Evolutionary conservation across 441 rosid genomes (phyloP).

Genomic region (Croton setiger): DNA sequence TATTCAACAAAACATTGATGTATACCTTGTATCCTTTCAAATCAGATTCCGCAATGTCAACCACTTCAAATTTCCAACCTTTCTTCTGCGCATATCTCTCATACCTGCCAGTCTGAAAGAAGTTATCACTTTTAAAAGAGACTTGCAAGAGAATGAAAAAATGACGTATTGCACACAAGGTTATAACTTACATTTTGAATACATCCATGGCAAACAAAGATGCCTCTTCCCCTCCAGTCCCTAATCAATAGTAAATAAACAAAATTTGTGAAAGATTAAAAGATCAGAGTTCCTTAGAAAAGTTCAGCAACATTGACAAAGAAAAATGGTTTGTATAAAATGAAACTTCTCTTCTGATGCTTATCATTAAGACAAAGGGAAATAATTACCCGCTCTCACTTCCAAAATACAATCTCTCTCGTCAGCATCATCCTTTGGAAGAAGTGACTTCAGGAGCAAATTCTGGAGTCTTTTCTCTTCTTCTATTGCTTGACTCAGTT

Average conservation of each 20-base stretch:
- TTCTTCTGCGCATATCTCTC: conserved; percentile 89
- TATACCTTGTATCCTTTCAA: conserved; percentile 84
- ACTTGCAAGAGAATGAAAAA: conserved; percentile 11
- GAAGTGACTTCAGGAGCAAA: conserved; percentile 68
- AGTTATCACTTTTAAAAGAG: conserved; percentile 5
- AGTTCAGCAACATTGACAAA: background rate
- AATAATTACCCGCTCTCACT: conserved; percentile 88
- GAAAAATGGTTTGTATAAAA: background rate
- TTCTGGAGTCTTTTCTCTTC: conserved; percentile 73
- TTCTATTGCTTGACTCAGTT: conserved; percentile 49
- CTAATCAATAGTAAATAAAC: conserved; percentile 36
- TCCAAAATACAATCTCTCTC: conserved; percentile 93
- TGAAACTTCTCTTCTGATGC: conserved; percentile 8
- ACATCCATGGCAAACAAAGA: conserved; percentile 94
- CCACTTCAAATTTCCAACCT: conserved; percentile 86
- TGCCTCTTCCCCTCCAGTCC: conserved; percentile 97
- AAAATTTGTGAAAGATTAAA: conserved; percentile 9
- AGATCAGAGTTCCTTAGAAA: conserved; percentile 1
- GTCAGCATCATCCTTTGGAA: conserved; percentile 95
- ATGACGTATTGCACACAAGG: background rate
- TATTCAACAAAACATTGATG: conserved; percentile 9
- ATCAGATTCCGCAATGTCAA: conserved; percentile 72
- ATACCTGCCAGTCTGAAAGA: conserved; percentile 51
- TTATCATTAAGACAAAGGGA: background rate
- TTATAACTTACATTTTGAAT: conserved; percentile 67